These are phyloP conservation scores for Acer saccharum DNA, from an alignment of 345 rosid genomes.

Conservation along the genomic window DNA sequence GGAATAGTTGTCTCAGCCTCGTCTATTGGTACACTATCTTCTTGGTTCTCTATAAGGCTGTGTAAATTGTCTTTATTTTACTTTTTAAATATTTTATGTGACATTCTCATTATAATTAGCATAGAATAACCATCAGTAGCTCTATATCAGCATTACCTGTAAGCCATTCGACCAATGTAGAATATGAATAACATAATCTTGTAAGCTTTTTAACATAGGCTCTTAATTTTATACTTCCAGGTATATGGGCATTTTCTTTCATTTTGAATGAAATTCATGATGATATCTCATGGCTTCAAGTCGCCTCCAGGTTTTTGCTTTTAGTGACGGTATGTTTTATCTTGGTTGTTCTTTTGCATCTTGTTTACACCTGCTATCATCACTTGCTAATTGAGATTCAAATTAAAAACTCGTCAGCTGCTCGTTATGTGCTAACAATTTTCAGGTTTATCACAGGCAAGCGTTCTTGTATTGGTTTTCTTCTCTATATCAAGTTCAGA, in stretches of 20 bases:
- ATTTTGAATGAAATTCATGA: conserved; percentile 66
- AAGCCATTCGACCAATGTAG: neutral
- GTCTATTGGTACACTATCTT: conserved; percentile 53
- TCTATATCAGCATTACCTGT: neutral
- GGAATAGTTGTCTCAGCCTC: conserved; percentile 73
- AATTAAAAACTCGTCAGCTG: conserved; percentile 15
- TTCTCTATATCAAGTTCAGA: conserved; percentile 85
- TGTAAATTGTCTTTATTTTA: conserved; percentile 2
- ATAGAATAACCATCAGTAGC: neutral
- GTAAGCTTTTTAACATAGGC: conserved; percentile 13
- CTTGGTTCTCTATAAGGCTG: conserved; percentile 8
- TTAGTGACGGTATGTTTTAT: conserved; percentile 55
- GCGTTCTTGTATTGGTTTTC: conserved; percentile 67
- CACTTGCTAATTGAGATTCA: conserved; percentile 9
- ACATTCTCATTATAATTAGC: neutral
- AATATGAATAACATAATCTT: neutral
- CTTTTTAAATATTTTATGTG: neutral
- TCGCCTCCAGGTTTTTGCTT: conserved; percentile 78
- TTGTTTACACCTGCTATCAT: neutral
- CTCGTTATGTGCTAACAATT: conserved; percentile 32
- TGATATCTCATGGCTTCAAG: conserved; percentile 71
- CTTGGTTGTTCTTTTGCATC: conserved; percentile 10
- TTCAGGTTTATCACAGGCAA: conserved; percentile 51
- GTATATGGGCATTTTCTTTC: conserved; percentile 69
- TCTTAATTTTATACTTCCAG: conserved; percentile 35